Evolutionary conservation across 768 basidiomycete genomes (phyloP).

Genomic region (Auriscalpium microsporum): DNA sequence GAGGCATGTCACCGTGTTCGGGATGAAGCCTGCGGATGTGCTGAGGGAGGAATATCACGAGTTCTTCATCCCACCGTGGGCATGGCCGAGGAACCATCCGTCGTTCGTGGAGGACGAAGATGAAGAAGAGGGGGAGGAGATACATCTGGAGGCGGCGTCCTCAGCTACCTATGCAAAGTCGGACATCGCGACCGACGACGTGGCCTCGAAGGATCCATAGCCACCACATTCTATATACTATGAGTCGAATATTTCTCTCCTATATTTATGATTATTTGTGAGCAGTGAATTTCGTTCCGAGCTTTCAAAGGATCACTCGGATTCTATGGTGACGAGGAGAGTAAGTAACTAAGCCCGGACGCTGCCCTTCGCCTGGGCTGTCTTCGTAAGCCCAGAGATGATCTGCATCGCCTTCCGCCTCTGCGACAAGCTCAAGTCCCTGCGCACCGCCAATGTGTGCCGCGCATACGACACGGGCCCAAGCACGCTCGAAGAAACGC

Average conservation of each 20-base stretch:
- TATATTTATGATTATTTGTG: neutral
- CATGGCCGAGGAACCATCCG: neutral
- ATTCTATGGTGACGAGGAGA: neutral
- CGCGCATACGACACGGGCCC: slow-evolving; percentile 36
- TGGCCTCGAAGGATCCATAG: neutral
- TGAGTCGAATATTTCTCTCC: too few relatives aligned
- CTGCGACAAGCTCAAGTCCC: slow-evolving; percentile 31
- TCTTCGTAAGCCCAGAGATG: slow-evolving; percentile 18
- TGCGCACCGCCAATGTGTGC: slow-evolving; percentile 34
- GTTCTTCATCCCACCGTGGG: slow-evolving; percentile 1
- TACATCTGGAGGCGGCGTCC: neutral
- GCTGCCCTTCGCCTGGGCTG: neutral
- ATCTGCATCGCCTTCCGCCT: slow-evolving; percentile 34
- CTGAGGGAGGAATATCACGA: slow-evolving; percentile 12
- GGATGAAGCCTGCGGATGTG: slow-evolving; percentile 23
- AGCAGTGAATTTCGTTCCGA: neutral
- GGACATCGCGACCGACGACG: slow-evolving; percentile 1
- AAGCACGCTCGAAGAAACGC: slow-evolving; percentile 22
- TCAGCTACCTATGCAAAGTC: neutral
- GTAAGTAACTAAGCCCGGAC: too few relatives aligned
- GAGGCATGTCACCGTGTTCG: slow-evolving; percentile 52
- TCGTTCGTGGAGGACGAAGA: neutral
- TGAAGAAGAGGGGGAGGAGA: slow-evolving; percentile 1
- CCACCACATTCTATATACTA: neutral
- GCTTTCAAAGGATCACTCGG: too few relatives aligned